phyloP scores from a whole-genome alignment of 2,329 filamentous ascomycete species.

The Pseudogymnoascus verrucosus region DNA sequence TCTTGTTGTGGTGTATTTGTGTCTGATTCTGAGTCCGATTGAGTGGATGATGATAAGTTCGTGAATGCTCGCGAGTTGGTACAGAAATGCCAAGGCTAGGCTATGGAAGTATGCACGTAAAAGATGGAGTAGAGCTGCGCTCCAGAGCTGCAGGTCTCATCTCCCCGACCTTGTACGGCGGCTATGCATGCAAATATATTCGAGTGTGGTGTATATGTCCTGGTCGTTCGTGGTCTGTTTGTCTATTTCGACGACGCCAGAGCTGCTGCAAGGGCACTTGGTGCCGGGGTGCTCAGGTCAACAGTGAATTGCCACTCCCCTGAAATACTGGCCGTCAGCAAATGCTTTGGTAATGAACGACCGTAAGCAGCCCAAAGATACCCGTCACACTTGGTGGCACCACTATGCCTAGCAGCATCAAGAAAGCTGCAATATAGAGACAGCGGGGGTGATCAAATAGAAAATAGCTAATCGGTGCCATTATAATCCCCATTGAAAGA shows the following conservation, averaged over 20 bases:
- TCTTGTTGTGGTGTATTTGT: not conserved
- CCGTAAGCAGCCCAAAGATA: not conserved
- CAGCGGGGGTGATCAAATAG: not conserved
- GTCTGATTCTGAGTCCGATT: not conserved
- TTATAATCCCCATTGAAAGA: slow-evolving; percentile 9
- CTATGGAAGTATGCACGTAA: not conserved
- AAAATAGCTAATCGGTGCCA: slow-evolving; percentile 3
- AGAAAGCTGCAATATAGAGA: not conserved
- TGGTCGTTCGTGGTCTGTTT: not conserved
- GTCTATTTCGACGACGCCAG: not conserved
- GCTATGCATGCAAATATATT: slow-evolving; percentile 5
- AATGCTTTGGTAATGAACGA: not conserved
- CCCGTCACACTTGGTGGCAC: not conserved
- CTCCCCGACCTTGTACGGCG: not conserved
- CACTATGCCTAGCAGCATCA: not conserved
- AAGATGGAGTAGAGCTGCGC: not conserved
- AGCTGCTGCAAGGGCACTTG: slow-evolving; percentile 1
- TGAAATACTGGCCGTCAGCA: slow-evolving; percentile 3
- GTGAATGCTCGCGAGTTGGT: not conserved
- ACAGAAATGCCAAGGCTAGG: not conserved
- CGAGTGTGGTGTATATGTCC: not conserved
- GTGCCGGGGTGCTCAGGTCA: not conserved
- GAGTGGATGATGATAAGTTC: not conserved
- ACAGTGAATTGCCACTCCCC: slow-evolving; percentile 4
- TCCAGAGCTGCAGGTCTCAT: slow-evolving; percentile 1